Conservation (phyloP, 441 rosid species). For the Geranium incanum region DNA sequence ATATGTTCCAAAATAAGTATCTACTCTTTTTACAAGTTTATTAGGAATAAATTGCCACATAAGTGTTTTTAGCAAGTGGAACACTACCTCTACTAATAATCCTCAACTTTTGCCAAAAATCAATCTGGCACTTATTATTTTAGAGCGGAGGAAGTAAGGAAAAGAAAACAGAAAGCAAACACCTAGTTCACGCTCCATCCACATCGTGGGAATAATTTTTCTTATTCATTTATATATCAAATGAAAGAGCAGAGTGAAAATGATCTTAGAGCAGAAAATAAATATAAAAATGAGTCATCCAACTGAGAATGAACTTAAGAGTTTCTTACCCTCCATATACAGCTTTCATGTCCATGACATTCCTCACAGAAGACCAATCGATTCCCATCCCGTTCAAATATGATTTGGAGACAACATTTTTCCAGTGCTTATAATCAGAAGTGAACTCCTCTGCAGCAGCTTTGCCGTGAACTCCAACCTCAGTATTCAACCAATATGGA, state of each 20-base stretch:
- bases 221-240: not conserved
- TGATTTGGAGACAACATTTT: slow-evolving; percentile 50
- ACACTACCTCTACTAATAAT: too few species aligned
- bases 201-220: not conserved
- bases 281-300: not conserved
- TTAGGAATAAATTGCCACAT: too few species aligned
- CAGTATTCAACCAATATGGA: slow-evolving; percentile 82
- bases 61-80: too few species aligned
- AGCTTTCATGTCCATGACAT: slow-evolving; percentile 92
- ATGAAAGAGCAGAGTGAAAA: not conserved
- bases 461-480: slow-evolving; percentile 82
- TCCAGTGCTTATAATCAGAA: slow-evolving; percentile 73
- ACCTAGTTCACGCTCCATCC: too few species aligned
- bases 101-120: too few species aligned
- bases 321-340: slow-evolving; percentile 74
- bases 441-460: slow-evolving; percentile 74
- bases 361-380: slow-evolving; percentile 75
- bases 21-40: too few species aligned
- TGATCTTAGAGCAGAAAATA: not conserved
- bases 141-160: too few species aligned
- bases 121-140: too few species aligned
- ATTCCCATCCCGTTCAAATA: slow-evolving; percentile 75
- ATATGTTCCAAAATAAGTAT: too few species aligned
- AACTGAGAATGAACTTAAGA: not conserved
- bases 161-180: too few species aligned